Percentiles rank a stretch among this genome's conserved stretches.
These are phyloP conservation scores for Diplodia intermedia DNA, from an alignment of 2,329 filamentous ascomycete genomes.

Conservation along the genomic window DNA sequence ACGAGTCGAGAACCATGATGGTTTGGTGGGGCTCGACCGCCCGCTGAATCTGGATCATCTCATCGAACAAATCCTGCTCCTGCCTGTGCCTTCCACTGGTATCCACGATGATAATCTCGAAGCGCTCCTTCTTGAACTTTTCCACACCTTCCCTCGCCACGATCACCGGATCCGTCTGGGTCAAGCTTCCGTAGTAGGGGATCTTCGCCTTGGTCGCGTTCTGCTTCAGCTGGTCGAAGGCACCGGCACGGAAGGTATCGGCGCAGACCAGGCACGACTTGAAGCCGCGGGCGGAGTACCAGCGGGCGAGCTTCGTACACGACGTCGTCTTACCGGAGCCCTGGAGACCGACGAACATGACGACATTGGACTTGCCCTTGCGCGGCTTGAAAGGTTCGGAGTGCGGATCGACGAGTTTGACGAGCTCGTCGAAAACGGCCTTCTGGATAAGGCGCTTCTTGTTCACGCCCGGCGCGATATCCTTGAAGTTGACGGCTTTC, in stretches of 20 bases:
- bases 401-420: constrained; percentile 93
- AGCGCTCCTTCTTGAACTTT: constrained; percentile 98
- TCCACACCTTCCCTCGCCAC: constrained; percentile 96
- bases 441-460: constrained; percentile 99
- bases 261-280: constrained; percentile 93
- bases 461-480: constrained; percentile 88
- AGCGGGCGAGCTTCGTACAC: constrained; percentile 93
- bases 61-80: constrained; percentile 91
- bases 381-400: constrained; percentile 95
- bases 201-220: constrained; percentile 99
- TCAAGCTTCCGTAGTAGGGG: constrained; percentile 95
- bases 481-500: constrained; percentile 89
- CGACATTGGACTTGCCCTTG: constrained; percentile 94
- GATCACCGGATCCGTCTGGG: constrained; percentile 91
- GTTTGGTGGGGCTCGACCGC: constrained; percentile 94
- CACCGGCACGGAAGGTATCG: constrained; percentile 97
- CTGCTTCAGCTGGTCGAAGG: constrained; percentile 98
- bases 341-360: constrained; percentile 99
- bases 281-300: constrained; percentile 94
- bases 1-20: constrained; percentile 96
- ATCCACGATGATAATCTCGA: constrained; percentile 98
- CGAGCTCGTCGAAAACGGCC: constrained; percentile 94
- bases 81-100: constrained; percentile 95
- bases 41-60: constrained; percentile 95
- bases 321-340: constrained; percentile 98